Conservation (phyloP, 345 rosid genomes). For the Eucalyptus victrix region DNA sequence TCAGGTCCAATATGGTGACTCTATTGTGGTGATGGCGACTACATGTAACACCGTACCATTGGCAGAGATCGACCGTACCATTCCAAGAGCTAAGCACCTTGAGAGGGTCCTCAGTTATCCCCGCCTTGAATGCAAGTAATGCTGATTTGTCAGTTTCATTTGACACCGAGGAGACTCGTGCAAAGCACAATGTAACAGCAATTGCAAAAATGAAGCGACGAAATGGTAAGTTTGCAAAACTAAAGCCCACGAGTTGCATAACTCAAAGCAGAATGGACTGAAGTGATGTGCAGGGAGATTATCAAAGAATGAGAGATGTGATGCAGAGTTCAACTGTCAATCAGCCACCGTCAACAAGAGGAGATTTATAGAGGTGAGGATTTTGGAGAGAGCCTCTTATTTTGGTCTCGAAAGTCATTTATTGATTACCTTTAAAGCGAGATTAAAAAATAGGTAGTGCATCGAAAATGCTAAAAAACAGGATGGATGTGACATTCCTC, state of each 20-base stretch:
- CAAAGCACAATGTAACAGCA: not conserved
- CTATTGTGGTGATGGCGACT: rapidly evolving
- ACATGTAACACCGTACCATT: too few species aligned
- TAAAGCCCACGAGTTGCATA: not conserved
- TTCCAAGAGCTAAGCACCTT: too few species aligned
- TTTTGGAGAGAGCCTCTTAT: too few species aligned
- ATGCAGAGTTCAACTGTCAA: rapidly evolving
- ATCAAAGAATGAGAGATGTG: not conserved
- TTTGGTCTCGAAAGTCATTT: too few species aligned
- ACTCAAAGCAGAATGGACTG: not conserved
- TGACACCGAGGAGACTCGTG: rapidly evolving
- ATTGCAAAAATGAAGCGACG: rapidly evolving
- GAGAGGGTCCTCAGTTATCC: too few species aligned
- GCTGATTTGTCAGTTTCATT: not conserved
- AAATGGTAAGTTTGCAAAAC: rapidly evolving
- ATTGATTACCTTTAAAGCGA: too few species aligned
- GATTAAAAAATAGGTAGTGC: too few species aligned
- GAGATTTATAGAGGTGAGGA: too few species aligned
- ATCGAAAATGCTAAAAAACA: too few species aligned
- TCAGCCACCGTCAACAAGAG: too few species aligned
- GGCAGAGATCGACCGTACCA: rapidly evolving
- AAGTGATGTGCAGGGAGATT: not conserved
- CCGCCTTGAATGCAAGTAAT: not conserved
- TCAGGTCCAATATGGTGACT: too few species aligned
- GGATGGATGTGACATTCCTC: too few species aligned